Conservation (phyloP, 108 stramenopile species). For the Skeletonema potamos region DNA sequence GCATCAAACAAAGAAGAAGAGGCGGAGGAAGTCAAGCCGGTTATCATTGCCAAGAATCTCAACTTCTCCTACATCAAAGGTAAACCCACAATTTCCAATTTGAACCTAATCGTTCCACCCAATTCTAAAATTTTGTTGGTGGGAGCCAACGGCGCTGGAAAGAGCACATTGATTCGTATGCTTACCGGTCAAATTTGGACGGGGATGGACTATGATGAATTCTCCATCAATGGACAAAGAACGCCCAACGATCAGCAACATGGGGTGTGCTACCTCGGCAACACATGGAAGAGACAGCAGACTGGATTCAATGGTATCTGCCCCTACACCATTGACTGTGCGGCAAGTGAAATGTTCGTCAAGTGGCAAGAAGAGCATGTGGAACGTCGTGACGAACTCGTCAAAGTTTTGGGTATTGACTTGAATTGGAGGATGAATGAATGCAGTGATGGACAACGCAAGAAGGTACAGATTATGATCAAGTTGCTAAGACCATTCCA, state of each 20-base stretch:
- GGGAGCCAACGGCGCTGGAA: slow-evolving; percentile 92
- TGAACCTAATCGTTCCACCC: slow-evolving; percentile 64
- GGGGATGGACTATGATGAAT: slow-evolving; percentile 28
- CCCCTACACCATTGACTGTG: slow-evolving; percentile 41
- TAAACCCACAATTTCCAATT: slow-evolving; percentile 52
- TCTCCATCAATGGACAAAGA: slow-evolving; percentile 17
- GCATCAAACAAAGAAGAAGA: neutral
- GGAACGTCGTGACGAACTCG: slow-evolving; percentile 95
- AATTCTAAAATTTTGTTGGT: slow-evolving; percentile 86
- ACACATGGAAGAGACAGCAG: slow-evolving; percentile 46
- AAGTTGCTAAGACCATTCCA: slow-evolving; percentile 95
- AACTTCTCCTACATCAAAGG: slow-evolving; percentile 71
- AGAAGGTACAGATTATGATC: slow-evolving; percentile 96
- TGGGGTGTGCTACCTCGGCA: slow-evolving; percentile 47
- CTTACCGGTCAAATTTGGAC: slow-evolving; percentile 69
- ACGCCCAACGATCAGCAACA: slow-evolving; percentile 41
- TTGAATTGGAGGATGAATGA: slow-evolving; percentile 98
- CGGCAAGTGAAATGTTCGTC: slow-evolving; percentile 85
- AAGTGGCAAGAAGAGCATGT: slow-evolving; percentile 92
- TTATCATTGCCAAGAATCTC: slow-evolving; percentile 35
- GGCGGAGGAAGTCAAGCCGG: neutral
- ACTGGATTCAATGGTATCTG: slow-evolving; percentile 51
- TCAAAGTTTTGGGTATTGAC: slow-evolving; percentile 94
- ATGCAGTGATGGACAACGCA: slow-evolving; percentile 85
- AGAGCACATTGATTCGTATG: slow-evolving; percentile 88